Conservation (phyloP, 495 filamentous ascomycete genomes). For the Cryomyces minteri region DNA sequence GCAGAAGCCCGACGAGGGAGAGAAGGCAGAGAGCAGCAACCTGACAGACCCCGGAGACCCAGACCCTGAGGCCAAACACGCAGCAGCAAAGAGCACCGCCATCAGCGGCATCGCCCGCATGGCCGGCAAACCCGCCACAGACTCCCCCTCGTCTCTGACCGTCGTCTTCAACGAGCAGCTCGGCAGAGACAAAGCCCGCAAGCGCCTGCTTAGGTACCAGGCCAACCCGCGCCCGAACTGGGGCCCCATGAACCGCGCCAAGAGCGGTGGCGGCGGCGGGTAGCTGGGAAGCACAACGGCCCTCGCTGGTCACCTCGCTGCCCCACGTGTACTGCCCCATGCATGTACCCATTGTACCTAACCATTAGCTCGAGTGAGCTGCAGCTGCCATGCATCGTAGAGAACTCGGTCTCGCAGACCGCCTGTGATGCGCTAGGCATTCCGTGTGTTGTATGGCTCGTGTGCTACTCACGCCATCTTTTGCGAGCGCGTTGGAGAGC, state of each 20-base stretch:
- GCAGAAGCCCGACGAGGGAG: slow-evolving; percentile 19
- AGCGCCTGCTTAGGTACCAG: slow-evolving; percentile 66
- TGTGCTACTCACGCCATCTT: too few relatives aligned
- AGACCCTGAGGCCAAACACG: not conserved
- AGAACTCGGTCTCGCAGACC: too few relatives aligned
- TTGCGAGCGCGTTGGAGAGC: too few relatives aligned
- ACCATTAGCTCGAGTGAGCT: too few relatives aligned
- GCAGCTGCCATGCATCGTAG: too few relatives aligned
- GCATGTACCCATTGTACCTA: too few relatives aligned
- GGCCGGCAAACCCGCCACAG: not conserved
- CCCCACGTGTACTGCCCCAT: too few relatives aligned
- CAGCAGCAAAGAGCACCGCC: slow-evolving; percentile 4
- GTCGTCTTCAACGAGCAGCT: slow-evolving; percentile 71
- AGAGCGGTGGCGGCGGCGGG: slow-evolving; percentile 10
- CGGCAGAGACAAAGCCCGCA: slow-evolving; percentile 43
- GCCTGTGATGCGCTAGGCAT: too few relatives aligned
- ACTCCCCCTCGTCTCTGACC: slow-evolving; percentile 26
- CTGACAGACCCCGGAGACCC: not conserved
- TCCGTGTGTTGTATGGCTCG: too few relatives aligned
- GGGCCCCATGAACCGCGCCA: slow-evolving; percentile 73
- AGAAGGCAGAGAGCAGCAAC: slow-evolving; percentile 7
- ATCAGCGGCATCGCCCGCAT: slow-evolving; percentile 1
- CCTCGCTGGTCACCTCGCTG: too few relatives aligned
- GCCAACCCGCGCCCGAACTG: slow-evolving; percentile 76
- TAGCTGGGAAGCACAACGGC: too few relatives aligned